Evolutionary conservation across 495 filamentous ascomycete species (phyloP), one percentile per base, ranked within the genome.

Genomic region (Talaromyces thailandensis): DNA sequence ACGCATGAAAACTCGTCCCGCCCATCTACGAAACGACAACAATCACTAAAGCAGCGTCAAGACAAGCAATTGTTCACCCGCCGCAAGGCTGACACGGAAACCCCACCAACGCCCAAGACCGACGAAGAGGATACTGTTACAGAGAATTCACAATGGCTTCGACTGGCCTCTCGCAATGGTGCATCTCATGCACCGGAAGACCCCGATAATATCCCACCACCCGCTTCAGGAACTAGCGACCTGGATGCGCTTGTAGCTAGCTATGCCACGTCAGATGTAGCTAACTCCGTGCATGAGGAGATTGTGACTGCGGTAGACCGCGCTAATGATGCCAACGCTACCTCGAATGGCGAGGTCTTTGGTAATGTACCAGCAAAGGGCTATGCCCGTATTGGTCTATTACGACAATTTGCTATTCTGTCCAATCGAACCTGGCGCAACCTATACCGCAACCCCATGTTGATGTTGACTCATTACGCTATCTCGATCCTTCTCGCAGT

Each of bases 391-490:
- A 75, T 96, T 63, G 86, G 95, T 24, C 85, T 87, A 62, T 60
- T 81, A 11, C 80, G 88, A 29, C 94, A 99, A 69, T 97, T 98
- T 72, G 68, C 84, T 31, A 96, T 99, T 66, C 80, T 99, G 25
- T 95, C 92, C 6, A 82, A 85, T 66, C 85, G 94, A 29, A 99
- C 95, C 0, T 98, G 95, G 95, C 89, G 87, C 63, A 99, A 99
- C 67, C 85, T 99, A 3, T 97, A 99, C 76, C 86, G 94, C 43
- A 97, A 99, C 73, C 94, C 94, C 18, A 92, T 97, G 86, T 77
- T 99, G 52, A 99, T 99, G 94, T 82, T 99, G 55, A 96, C 95
- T 0, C 94, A 99, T 76, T 99, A 99, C 71, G 93, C 93, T n/a
- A 98, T 97, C 66, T 90, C 94, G 23, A 97, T 99, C 64, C 76